phyloP scores from a whole-genome alignment of 2,329 filamentous ascomycete genomes.

The Chrysoporthe austroafricana region DNA sequence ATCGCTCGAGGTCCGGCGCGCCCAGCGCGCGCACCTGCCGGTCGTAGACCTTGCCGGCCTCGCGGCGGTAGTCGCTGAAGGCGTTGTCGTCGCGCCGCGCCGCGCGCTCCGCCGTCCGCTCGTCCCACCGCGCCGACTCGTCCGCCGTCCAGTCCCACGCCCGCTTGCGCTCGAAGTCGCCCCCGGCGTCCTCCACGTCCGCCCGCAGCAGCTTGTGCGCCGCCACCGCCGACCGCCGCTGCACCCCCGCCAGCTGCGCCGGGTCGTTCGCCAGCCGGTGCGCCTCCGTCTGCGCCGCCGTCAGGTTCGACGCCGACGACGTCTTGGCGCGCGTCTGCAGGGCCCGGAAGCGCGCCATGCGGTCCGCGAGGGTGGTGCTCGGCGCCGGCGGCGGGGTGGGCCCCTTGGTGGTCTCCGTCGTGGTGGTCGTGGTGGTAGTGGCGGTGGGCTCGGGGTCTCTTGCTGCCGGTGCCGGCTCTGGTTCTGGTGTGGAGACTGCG shows the following conservation, averaged over 20 bases:
- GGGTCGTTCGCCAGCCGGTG: constrained; percentile 80
- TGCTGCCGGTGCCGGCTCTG: constrained; percentile 19
- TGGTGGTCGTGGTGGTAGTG: constrained; percentile 18
- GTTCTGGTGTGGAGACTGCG: constrained; percentile 16
- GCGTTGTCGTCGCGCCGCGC: constrained; percentile 81
- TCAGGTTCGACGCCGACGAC: constrained; percentile 74
- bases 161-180: constrained; percentile 95
- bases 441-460: neutral
- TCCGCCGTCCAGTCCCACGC: constrained; percentile 99
- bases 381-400: neutral
- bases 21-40: constrained; percentile 79
- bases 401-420: constrained; percentile 9
- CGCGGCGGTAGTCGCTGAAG: constrained; percentile 86
- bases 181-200: constrained; percentile 80
- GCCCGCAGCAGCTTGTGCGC: constrained; percentile 93
- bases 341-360: constrained; percentile 82
- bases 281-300: constrained; percentile 82
- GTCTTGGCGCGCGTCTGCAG: constrained; percentile 80
- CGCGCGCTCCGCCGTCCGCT: constrained; percentile 83
- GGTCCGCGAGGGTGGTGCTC: constrained; percentile 61
- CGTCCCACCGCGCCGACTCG: constrained; percentile 93
- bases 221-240: constrained; percentile 84
- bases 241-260: constrained; percentile 74
- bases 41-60: constrained; percentile 93
- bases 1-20: constrained; percentile 77